Base-by-base conservation (phyloP, 495 filamentous ascomycete genomes). In the Trichocladium antarcticum region DNA sequence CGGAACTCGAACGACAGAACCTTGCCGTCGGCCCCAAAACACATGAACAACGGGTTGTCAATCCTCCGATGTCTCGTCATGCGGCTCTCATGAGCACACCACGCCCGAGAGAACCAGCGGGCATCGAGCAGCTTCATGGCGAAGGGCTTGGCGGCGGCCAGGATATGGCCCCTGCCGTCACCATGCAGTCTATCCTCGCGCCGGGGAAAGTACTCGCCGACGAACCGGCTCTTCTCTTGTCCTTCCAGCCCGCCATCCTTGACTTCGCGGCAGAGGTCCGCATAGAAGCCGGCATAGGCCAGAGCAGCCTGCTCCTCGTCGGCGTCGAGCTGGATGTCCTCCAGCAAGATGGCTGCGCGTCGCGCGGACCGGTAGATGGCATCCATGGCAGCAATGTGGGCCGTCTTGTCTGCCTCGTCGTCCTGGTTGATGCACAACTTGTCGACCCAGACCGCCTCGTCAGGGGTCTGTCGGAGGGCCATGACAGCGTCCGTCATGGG, bases 391-490 rank as follows among this genome's bases (percentile, higher is more conserved):
- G 52, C 63, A 11, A 65, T 57, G 20, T 64, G 57, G 1, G 44
- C 32, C 0, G 20, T 39, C 27, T 62, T 66, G 37, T 68, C 58
- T 0, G 8, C 47, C 10, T 49, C 51, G 35, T 62, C 47, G 3
- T 7, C 28, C 24, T 68, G 63, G 50, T 65, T 58, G 51, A 66
- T 68, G 44, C 63, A 66, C 28, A 66, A 49, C 32, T 57, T 51
- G 32, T 66, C 61, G 8, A 66, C 44, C 65, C 65, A 68, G 0
- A 66, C 50, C 0, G 43, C 55, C 31, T 57, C 57, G 14, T 42
- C 43, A 0, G 38, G 22, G 14, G 4, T 17, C 10, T 16, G 6
- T 1, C 54, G 49, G 2, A 50, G 42, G 0, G 10, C 37, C 36
- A 60, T 46, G 1, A 63, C 47, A 12, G 57, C 60, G 14, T 53